A percentile compares a stretch with the other conserved stretches of the same genome.
These are phyloP conservation scores for Geranium rotundifolium DNA, from an alignment of 345 rosid species.

Conservation along the genomic window DNA sequence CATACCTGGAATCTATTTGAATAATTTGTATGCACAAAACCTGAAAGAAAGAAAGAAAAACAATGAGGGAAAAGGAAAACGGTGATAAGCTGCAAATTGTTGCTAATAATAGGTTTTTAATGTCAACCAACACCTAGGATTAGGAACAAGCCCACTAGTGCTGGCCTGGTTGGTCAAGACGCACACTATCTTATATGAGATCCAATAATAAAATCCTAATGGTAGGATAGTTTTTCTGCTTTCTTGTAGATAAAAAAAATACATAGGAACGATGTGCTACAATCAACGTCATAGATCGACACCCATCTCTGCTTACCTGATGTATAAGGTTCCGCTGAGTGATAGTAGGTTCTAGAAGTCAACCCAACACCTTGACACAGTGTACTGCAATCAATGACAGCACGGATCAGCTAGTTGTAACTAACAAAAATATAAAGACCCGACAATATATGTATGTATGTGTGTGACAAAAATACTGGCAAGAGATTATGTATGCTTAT, in stretches of 20 bases:
- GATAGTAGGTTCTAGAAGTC: constrained; percentile 5
- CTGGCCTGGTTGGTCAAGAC: too few species aligned
- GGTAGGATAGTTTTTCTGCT: too few species aligned
- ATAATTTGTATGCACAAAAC: constrained; percentile 7
- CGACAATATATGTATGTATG: not conserved
- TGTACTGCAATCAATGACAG: not conserved
- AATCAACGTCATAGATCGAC: not conserved
- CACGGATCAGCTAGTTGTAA: not conserved
- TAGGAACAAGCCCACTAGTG: too few species aligned
- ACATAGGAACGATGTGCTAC: not conserved
- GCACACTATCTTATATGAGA: too few species aligned
- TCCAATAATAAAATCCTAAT: too few species aligned
- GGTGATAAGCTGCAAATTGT: constrained; percentile 4
- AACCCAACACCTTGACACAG: constrained; percentile 8
- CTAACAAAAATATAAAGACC: not conserved
- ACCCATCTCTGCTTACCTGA: constrained; percentile 5
- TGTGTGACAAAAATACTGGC: not conserved
- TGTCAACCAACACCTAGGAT: constrained; percentile 5
- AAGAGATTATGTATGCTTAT: not conserved
- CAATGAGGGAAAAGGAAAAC: not conserved
- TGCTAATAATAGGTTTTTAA: constrained; percentile 8
- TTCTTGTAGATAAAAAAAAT: not conserved
- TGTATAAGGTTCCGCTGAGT: constrained; percentile 5
- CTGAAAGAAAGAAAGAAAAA: constrained; percentile 6
- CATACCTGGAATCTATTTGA: constrained; percentile 11